phyloP scores from a whole-genome alignment of 1,284 basidiomycete species.

The Termitomyces sp. region DNA sequence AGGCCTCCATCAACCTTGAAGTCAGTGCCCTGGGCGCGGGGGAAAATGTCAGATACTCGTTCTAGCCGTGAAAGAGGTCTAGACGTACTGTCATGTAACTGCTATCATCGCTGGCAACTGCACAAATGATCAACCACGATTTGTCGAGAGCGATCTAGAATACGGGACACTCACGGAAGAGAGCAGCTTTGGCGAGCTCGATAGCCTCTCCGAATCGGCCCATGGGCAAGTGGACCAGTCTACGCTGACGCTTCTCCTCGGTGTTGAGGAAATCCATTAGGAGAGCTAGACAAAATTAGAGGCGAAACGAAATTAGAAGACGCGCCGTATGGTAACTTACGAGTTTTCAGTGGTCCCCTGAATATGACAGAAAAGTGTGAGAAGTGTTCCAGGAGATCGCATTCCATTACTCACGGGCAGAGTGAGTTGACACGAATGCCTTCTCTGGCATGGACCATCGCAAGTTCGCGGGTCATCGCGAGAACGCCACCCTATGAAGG shows the following conservation, averaged over 20 bases:
- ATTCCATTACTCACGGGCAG: slow-evolving; percentile 74
- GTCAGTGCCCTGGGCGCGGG: slow-evolving; percentile 68
- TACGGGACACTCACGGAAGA: slow-evolving; percentile 65
- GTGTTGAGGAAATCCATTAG: slow-evolving; percentile 98
- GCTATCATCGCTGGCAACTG: slow-evolving; percentile 82
- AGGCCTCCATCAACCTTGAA: slow-evolving; percentile 93
- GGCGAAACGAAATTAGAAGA: background rate
- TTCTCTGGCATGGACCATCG: slow-evolving; percentile 95
- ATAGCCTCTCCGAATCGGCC: slow-evolving; percentile 96
- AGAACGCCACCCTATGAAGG: slow-evolving; percentile 79
- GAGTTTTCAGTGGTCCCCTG: slow-evolving; percentile 89
- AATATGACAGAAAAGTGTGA: slow-evolving; percentile 10
- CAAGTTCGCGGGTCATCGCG: slow-evolving; percentile 96
- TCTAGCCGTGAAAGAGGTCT: background rate
- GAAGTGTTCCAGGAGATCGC: background rate
- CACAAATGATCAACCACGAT: slow-evolving; percentile 4
- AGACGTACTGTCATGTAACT: slow-evolving; percentile 74
- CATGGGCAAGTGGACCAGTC: slow-evolving; percentile 92
- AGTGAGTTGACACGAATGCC: slow-evolving; percentile 94
- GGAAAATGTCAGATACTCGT: slow-evolving; percentile 4
- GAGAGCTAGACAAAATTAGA: slow-evolving; percentile 50
- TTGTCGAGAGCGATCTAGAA: background rate
- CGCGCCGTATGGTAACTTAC: slow-evolving; percentile 38
- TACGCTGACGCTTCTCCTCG: slow-evolving; percentile 89
- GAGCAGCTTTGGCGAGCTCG: slow-evolving; percentile 86